Evolutionary conservation across 2,329 filamentous ascomycete species (phyloP), one percentile per base, ranked within the genome.

Genomic region (Beauveria bassiana): DNA sequence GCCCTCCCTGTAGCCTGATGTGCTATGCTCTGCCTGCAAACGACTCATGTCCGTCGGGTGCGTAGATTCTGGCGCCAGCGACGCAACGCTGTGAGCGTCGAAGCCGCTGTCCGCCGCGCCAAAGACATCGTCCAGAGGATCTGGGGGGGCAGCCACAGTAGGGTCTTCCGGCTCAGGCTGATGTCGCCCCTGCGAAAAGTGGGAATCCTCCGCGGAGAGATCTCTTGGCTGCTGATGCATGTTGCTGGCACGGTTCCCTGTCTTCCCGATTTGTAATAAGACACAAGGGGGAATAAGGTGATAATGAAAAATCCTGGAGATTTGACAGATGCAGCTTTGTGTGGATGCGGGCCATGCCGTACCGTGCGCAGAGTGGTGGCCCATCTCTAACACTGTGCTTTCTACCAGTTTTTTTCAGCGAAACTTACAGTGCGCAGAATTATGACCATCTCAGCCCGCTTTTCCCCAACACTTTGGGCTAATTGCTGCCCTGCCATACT

Each of bases 1-100:
- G 50, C 93, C 95, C 69, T 97, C 93, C 63, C 93, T 88, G 75
- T 98, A 98, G 22, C 95, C 95, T 45, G 90, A 87, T 8, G 90
- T 97, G 58, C 86, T 83, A 72, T 96, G 91, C 61, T 89, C 86
- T 47, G 85, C 82, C 68, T 89, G 86, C 18, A 96, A 81, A 26
- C 89, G 86, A 22, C 83, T 85, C 56, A 95, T 82, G 68, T 96
- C 92, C 70, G 78, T 83, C 38, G 77, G 78, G 59, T 84, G 78
- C 57, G 65, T 46, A n/a, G 63, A 50, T 47, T 62, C 53, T 31
- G 64, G 62, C 6, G 52, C 62, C 31, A 64, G 61, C 28, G 64
- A 61, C 16, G 59, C 64, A 22, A 28, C 54, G 42, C 43, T n/a
- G 6, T 20, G 51, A 38, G n/a, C 46, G 24, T 62, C 61, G 10